Evolutionary conservation across 345 rosid species (phyloP).

Genomic region (Litchi chinensis): DNA sequence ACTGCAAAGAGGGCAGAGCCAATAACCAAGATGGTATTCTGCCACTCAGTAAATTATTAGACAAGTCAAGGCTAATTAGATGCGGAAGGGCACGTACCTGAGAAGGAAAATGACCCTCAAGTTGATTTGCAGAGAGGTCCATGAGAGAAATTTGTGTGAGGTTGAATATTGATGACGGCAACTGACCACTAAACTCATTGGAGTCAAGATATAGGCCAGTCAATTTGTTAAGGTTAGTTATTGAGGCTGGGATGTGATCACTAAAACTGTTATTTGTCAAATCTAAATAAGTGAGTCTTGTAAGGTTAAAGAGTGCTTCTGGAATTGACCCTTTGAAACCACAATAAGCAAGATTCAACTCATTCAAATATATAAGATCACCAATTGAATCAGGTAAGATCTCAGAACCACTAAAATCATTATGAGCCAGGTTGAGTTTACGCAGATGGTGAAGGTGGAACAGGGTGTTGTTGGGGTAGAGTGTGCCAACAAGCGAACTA

Average conservation of each 20-base stretch:
- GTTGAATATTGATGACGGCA: background rate
- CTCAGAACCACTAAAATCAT: too few relatives aligned
- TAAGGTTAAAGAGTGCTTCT: background rate
- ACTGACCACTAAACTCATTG: background rate
- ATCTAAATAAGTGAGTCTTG: background rate
- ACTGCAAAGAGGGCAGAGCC: background rate
- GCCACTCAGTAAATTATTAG: background rate
- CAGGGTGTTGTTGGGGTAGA: too few relatives aligned
- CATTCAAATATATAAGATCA: too few relatives aligned
- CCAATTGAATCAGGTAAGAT: too few relatives aligned
- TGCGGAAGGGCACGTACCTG: too few relatives aligned
- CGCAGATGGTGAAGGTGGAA: too few relatives aligned
- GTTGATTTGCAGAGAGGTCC: too few relatives aligned
- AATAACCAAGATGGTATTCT: constrained; percentile 15
- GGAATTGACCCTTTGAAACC: background rate
- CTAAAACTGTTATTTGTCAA: background rate
- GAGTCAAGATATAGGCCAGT: background rate
- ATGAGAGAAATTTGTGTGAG: background rate
- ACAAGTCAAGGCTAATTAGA: background rate
- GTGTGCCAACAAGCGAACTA: too few relatives aligned
- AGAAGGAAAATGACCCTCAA: too few relatives aligned
- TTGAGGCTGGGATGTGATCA: constrained; percentile 5
- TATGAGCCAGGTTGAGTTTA: too few relatives aligned
- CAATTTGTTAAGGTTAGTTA: constrained; percentile 4
- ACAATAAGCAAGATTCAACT: background rate